phyloP scores from a whole-genome alignment of 495 filamentous ascomycete species.

The Cairneyella variabilis region DNA sequence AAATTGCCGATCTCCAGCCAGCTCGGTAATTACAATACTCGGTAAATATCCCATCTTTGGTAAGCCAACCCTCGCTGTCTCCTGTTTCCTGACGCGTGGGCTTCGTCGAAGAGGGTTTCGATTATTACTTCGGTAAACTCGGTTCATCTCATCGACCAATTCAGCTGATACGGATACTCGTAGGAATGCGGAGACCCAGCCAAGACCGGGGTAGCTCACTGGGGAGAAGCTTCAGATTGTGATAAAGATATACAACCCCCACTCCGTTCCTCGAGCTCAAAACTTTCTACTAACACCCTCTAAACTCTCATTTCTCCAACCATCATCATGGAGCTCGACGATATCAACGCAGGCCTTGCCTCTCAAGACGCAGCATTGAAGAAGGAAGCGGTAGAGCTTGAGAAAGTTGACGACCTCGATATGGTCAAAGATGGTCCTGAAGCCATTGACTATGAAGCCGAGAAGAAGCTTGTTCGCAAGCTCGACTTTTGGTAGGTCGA shows the following conservation, averaged over 20 bases:
- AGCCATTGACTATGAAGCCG: conserved; percentile 34
- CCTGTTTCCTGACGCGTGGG: no score
- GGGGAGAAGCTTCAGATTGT: neutral
- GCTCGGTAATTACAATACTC: neutral
- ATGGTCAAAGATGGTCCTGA: conserved; percentile 40
- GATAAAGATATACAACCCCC: no score
- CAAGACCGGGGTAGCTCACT: neutral
- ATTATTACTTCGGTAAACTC: neutral
- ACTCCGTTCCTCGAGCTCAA: neutral
- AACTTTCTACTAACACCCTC: neutral
- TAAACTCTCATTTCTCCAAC: neutral
- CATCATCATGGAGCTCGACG: conserved; percentile 7
- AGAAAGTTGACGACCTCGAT: conserved; percentile 43
- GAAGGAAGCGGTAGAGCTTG: conserved; percentile 34
- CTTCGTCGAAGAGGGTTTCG: no score
- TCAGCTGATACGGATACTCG: no score
- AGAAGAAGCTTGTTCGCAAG: conserved; percentile 35
- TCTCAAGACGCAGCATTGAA: conserved; percentile 16
- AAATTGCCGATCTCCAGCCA: neutral
- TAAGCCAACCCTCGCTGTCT: no score
- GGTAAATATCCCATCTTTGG: neutral
- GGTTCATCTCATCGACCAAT: neutral
- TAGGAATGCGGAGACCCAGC: neutral
- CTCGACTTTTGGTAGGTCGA: conserved; percentile 41
- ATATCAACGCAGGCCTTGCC: conserved; percentile 6